Conservation (phyloP, 345 rosid species). For the Aurinia saxatilis region DNA sequence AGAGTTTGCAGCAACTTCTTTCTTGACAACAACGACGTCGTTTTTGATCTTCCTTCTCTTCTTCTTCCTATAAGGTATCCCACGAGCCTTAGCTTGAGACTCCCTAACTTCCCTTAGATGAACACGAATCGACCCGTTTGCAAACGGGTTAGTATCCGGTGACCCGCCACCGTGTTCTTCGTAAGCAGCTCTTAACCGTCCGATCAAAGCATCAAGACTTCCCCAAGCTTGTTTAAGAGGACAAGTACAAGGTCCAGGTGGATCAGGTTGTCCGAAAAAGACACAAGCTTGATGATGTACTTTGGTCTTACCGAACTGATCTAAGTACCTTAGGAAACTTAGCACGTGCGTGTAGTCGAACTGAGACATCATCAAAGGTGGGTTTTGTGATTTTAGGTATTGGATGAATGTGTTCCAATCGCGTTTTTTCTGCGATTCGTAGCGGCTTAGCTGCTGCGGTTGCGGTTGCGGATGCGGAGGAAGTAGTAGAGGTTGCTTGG, state of each 20-base stretch:
- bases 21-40: slow-evolving; percentile 22
- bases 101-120: slow-evolving; percentile 81
- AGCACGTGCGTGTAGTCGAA: slow-evolving; percentile 74
- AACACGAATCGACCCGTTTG: slow-evolving; percentile 60
- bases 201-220: slow-evolving; percentile 86
- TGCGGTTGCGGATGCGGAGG: slow-evolving; percentile 17
- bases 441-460: slow-evolving; percentile 49
- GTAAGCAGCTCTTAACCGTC: slow-evolving; percentile 75
- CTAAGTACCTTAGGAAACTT: slow-evolving; percentile 75
- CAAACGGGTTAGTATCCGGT: slow-evolving; percentile 81
- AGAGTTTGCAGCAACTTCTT: slow-evolving; percentile 25
- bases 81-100: slow-evolving; percentile 80
- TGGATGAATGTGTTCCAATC: slow-evolving; percentile 96
- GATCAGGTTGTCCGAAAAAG: slow-evolving; percentile 78
- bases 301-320: slow-evolving; percentile 94
- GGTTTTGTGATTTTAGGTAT: slow-evolving; percentile 72
- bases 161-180: slow-evolving; percentile 74
- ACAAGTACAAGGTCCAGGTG: slow-evolving; percentile 75
- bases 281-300: slow-evolving; percentile 78
- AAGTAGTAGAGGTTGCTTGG: slow-evolving; percentile 17
- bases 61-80: slow-evolving; percentile 87
- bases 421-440: slow-evolving; percentile 84
- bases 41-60: slow-evolving; percentile 49
- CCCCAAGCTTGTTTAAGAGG: slow-evolving; percentile 96
- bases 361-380: slow-evolving; percentile 66